Evolutionary conservation across 2,329 filamentous ascomycete species (phyloP).

Genomic region (Alternaria novae-zelandiae): DNA sequence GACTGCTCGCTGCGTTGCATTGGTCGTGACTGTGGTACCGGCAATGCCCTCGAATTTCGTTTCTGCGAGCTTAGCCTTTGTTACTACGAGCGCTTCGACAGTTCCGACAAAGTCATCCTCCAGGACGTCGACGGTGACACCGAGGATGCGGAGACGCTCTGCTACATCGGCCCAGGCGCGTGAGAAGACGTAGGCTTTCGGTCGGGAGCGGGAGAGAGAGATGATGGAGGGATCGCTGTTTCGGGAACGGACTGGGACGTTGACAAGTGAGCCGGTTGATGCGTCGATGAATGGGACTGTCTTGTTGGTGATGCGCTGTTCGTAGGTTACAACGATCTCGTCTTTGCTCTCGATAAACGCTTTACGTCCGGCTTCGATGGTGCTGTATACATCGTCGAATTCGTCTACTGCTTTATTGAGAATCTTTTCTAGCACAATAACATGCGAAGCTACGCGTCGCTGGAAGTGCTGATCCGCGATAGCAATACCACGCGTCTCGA

Average conservation of each 20-base stretch:
- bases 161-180: constrained; percentile 28
- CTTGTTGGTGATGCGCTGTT: not conserved
- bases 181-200: constrained; percentile 33
- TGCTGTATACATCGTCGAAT: not conserved
- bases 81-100: constrained; percentile 29
- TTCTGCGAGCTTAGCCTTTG: constrained; percentile 10
- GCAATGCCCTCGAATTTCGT: not conserved
- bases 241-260: constrained; percentile 1
- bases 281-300: not conserved
- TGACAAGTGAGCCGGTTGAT: not conserved
- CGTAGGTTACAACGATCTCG: not conserved
- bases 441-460: constrained; percentile 28
- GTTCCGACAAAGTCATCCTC: constrained; percentile 20
- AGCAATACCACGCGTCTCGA: constrained; percentile 34
- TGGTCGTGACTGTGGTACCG: not conserved
- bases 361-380: not conserved
- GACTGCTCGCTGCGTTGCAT: not conserved
- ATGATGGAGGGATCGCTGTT: constrained; percentile 22
- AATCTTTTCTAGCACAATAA: constrained; percentile 32
- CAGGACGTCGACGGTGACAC: constrained; percentile 28
- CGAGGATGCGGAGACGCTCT: constrained; percentile 24
- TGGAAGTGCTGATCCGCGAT: constrained; percentile 37
- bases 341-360: not conserved
- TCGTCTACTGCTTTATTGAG: not conserved
- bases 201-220: constrained; percentile 23